Evolutionary conservation across 2,329 filamentous ascomycete genomes (phyloP).

Genomic region (Fusarium foetens): DNA sequence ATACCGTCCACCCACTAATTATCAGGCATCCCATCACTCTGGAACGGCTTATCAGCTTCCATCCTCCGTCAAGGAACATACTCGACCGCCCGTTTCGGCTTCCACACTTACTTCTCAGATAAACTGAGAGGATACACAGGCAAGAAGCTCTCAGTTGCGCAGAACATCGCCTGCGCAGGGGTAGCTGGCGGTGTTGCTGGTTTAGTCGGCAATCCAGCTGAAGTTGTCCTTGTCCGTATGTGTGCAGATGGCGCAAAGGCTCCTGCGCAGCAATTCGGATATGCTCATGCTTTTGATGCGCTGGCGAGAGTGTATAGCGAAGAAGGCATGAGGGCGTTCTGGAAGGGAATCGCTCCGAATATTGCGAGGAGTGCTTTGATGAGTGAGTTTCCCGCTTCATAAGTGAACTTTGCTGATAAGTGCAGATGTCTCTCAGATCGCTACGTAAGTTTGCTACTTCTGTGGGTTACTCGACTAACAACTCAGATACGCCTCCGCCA

Average conservation of each 20-base stretch:
- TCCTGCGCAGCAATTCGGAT: conserved; percentile 49
- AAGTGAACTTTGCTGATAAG: conserved; percentile 12
- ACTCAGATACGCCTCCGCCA: conserved; percentile 49
- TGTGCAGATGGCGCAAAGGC: conserved; percentile 57
- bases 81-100: conserved; percentile 57
- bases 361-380: conserved; percentile 56
- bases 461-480: not conserved
- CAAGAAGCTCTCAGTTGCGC: conserved; percentile 46
- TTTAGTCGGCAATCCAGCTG: conserved; percentile 58
- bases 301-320: conserved; percentile 44
- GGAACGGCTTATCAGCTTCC: conserved; percentile 56
- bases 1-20: not conserved
- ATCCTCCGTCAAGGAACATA: conserved; percentile 57
- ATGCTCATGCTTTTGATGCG: conserved; percentile 52
- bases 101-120: conserved; percentile 52
- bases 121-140: conserved; percentile 44
- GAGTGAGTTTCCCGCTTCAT: conserved; percentile 46
- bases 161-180: conserved; percentile 54
- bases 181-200: conserved; percentile 55
- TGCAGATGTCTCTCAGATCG: conserved; percentile 56
- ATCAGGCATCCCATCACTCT: conserved; percentile 54
- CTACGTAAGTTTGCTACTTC: conserved; percentile 47
- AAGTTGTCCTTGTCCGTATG: conserved; percentile 58
- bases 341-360: conserved; percentile 53
- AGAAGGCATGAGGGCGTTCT: conserved; percentile 53